A percentile compares a stretch with the other conserved stretches of the same genome.
phyloP scores from a whole-genome alignment of 2,329 filamentous ascomycete species.

The Microdochium nivale region DNA sequence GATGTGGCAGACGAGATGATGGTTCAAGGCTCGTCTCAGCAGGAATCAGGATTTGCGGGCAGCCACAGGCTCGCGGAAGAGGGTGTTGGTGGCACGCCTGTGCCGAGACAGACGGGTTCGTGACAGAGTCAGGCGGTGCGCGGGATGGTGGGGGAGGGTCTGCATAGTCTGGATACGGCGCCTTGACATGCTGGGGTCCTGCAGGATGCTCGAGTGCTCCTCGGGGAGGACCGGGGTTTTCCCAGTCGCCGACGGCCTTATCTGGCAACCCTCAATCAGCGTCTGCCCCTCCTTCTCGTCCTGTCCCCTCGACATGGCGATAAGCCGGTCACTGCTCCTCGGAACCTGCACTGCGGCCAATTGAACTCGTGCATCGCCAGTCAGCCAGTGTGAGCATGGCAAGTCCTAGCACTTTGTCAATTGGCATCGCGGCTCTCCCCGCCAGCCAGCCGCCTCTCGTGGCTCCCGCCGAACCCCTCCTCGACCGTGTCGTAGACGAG shows the following conservation, averaged over 20 bases:
- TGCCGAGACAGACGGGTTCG: neutral
- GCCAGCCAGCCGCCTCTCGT: too few relatives aligned
- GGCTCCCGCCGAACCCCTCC: neutral
- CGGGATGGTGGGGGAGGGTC: neutral
- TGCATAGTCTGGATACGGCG: neutral
- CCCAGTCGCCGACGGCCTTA: neutral
- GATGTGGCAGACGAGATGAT: too few relatives aligned
- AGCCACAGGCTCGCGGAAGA: neutral
- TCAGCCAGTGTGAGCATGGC: too few relatives aligned
- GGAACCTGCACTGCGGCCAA: too few relatives aligned
- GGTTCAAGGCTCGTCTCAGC: too few relatives aligned
- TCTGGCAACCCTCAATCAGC: neutral
- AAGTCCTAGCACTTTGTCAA: too few relatives aligned
- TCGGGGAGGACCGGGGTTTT: neutral
- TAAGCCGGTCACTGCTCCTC: too few relatives aligned
- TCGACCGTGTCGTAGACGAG: neutral
- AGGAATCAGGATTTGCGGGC: too few relatives aligned
- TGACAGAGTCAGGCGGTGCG: neutral
- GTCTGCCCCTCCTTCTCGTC: neutral
- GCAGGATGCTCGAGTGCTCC: neutral
- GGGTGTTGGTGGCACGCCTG: neutral
- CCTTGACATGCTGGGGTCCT: neutral
- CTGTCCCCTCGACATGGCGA: neutral
- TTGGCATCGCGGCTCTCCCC: too few relatives aligned
- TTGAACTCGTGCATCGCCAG: too few relatives aligned